These are phyloP conservation scores for Neopestalotiopsis sp. DNA, from an alignment of 2,329 filamentous ascomycete species.

Conservation along the genomic window DNA sequence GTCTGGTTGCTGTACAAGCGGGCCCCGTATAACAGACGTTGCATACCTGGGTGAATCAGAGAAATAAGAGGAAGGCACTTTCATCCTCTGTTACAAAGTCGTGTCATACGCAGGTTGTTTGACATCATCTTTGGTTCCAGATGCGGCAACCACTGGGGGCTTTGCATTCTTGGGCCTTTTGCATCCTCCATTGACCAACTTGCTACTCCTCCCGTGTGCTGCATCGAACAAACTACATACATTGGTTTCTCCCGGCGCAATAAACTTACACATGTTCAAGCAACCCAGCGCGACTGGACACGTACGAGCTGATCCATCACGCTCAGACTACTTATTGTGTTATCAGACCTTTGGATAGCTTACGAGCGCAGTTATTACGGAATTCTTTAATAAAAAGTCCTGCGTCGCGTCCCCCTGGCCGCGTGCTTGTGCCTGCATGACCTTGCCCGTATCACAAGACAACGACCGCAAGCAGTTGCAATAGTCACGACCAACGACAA, in stretches of 20 bases:
- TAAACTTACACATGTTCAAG: neutral
- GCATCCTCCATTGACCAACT: neutral
- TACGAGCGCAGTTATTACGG: neutral
- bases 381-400: neutral
- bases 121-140: neutral
- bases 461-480: neutral
- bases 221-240: slow-evolving; percentile 3
- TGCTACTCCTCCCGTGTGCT: neutral
- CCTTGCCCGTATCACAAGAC: neutral
- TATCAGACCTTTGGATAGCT: slow-evolving; percentile 15
- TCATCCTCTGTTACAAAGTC: neutral
- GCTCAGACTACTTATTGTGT: neutral
- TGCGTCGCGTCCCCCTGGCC: slow-evolving; percentile 1
- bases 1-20: neutral
- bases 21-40: too few relatives aligned
- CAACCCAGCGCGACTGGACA: neutral
- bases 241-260: neutral
- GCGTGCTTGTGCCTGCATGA: slow-evolving; percentile 12
- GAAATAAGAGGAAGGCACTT: neutral
- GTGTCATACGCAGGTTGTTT: neutral
- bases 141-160: neutral
- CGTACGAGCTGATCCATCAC: neutral
- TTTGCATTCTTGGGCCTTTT: neutral
- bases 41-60: neutral
- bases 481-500: neutral